Evolutionary conservation across 2,329 filamentous ascomycete species (phyloP).

Genomic region (Ophiostoma himal-ulmi): DNA sequence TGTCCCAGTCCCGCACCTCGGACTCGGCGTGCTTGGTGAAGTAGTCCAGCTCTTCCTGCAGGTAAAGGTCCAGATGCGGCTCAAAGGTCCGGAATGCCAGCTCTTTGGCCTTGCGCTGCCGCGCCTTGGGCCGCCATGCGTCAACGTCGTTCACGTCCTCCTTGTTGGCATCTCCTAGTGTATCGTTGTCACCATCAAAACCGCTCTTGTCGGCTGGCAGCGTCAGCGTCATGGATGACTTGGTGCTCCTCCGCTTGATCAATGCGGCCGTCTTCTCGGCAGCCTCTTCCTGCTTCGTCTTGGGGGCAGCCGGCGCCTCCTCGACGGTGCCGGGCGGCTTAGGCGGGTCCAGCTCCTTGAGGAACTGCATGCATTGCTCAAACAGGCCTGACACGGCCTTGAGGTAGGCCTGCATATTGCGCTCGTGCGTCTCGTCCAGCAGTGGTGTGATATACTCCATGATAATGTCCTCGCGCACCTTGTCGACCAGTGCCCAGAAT

Average conservation of each 20-base stretch:
- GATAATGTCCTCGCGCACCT: constrained; percentile 76
- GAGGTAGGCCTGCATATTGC: constrained; percentile 70
- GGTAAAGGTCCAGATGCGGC: constrained; percentile 86
- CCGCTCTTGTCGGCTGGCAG: background rate
- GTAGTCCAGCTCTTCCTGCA: constrained; percentile 82
- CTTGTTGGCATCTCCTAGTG: background rate
- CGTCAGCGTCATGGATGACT: background rate
- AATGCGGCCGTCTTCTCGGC: constrained; percentile 11
- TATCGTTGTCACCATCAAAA: background rate
- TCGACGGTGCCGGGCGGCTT: constrained; percentile 40
- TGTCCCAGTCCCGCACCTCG: constrained; percentile 82
- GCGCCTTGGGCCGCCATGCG: constrained; percentile 21
- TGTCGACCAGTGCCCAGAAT: constrained; percentile 72
- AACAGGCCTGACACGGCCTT: constrained; percentile 83
- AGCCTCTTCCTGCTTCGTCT: constrained; percentile 7
- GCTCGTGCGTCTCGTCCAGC: constrained; percentile 79
- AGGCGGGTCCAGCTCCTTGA: constrained; percentile 62
- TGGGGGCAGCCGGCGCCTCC: background rate
- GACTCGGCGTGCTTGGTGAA: constrained; percentile 72
- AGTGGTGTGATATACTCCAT: constrained; percentile 79
- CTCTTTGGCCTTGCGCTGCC: constrained; percentile 50
- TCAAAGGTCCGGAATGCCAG: constrained; percentile 73
- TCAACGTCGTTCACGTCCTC: constrained; percentile 14
- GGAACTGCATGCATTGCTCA: constrained; percentile 75
- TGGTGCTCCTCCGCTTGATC: constrained; percentile 15